phyloP scores from a whole-genome alignment of 1,284 basidiomycete genomes.

The Entoloma clypeatum region DNA sequence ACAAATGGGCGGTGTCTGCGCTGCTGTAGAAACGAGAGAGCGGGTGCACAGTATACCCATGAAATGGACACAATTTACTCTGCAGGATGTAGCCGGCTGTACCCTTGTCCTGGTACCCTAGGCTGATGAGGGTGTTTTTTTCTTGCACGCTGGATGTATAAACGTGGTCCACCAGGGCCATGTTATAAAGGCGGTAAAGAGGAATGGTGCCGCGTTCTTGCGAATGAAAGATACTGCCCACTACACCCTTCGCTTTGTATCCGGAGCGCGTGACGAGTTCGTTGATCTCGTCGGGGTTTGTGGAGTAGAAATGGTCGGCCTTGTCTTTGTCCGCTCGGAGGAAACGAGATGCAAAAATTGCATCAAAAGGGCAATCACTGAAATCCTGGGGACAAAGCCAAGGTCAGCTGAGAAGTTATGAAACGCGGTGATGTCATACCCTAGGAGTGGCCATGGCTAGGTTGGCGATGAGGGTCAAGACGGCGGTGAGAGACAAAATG shows the following conservation, averaged over 20 bases:
- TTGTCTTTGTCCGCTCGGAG: too few relatives aligned
- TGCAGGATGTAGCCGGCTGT: not conserved
- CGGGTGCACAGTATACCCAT: too few relatives aligned
- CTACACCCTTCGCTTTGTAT: not conserved
- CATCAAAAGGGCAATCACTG: too few relatives aligned
- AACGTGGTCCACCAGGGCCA: not conserved
- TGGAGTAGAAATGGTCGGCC: constrained; percentile 2
- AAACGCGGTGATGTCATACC: too few relatives aligned
- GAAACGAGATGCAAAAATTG: too few relatives aligned
- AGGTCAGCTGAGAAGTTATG: too few relatives aligned
- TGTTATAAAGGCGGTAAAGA: not conserved
- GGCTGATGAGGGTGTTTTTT: not conserved
- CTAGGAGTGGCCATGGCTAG: too few relatives aligned
- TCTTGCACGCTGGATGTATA: not conserved
- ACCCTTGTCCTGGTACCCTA: not conserved
- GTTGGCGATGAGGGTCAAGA: too few relatives aligned
- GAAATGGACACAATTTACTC: not conserved
- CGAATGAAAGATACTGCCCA: not conserved
- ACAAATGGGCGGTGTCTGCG: too few relatives aligned
- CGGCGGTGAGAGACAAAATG: too few relatives aligned
- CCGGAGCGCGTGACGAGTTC: not conserved
- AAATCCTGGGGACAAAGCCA: too few relatives aligned
- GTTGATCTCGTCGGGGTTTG: not conserved
- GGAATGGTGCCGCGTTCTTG: not conserved
- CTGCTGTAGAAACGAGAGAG: too few relatives aligned